Percentiles rank a stretch among this genome's conserved stretches.
These are phyloP conservation scores for Withania somnifera DNA, from an alignment of 305 asterid species.

Conservation along the genomic window DNA sequence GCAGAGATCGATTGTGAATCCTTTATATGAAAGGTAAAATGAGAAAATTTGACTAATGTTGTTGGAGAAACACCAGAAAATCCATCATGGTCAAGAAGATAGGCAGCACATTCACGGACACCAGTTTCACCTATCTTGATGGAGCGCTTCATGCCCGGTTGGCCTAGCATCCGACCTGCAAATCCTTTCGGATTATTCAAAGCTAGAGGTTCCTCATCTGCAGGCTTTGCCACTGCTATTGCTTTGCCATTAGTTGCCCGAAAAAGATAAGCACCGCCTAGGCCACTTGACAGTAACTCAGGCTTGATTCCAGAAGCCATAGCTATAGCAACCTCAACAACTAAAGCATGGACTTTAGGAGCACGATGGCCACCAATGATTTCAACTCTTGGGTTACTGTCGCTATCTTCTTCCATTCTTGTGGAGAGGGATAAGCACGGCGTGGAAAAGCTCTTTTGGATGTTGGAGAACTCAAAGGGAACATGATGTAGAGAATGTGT, in stretches of 20 bases:
- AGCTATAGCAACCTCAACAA: slow-evolving; percentile 69
- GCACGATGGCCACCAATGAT: slow-evolving; percentile 54
- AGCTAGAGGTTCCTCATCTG: slow-evolving; percentile 85
- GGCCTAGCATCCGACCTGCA: slow-evolving; percentile 70
- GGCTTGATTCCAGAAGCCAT: slow-evolving; percentile 63
- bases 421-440: slow-evolving; percentile 63
- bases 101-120: slow-evolving; percentile 72
- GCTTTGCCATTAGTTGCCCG: slow-evolving; percentile 40
- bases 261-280: slow-evolving; percentile 77
- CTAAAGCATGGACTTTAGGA: slow-evolving; percentile 51
- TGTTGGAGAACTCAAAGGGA: slow-evolving; percentile 29
- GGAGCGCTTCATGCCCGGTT: slow-evolving; percentile 73
- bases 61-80: slow-evolving; percentile 85
- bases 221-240: slow-evolving; percentile 71
- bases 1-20: slow-evolving; percentile 18
- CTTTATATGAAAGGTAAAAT: slow-evolving; percentile 42
- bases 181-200: slow-evolving; percentile 77
- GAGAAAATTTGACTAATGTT: slow-evolving; percentile 54
- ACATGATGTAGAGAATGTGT: slow-evolving; percentile 1
- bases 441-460: slow-evolving; percentile 67
- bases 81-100: slow-evolving; percentile 62
- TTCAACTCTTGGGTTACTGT: slow-evolving; percentile 41
- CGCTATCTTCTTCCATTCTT: slow-evolving; percentile 19
- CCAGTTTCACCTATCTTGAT: slow-evolving; percentile 79
- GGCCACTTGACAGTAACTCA: slow-evolving; percentile 68